Conservation (phyloP, 805 yeast genomes). For the Saccharomycodes ludwigii region DNA sequence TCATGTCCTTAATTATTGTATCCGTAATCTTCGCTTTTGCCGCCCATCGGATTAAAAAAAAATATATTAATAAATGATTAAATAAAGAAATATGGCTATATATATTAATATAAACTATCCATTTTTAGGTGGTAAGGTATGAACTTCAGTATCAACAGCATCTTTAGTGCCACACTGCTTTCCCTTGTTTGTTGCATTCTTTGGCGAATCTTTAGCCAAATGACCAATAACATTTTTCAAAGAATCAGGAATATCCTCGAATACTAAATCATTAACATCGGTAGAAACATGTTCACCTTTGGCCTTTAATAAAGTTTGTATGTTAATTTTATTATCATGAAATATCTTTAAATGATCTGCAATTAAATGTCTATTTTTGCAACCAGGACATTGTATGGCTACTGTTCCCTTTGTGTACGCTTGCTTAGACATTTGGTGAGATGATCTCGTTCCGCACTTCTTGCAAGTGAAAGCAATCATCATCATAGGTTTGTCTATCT, state of each 20-base stretch:
- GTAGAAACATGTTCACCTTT: constrained; percentile 67
- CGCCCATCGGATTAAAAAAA: not conserved
- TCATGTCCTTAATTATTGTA: no score
- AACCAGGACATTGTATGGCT: constrained; percentile 82
- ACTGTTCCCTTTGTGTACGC: constrained; percentile 83
- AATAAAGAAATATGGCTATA: not conserved
- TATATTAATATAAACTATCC: not conserved
- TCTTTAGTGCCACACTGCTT: not conserved
- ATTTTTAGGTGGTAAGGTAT: constrained; percentile 8
- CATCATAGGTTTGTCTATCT: constrained; percentile 64
- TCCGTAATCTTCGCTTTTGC: no score
- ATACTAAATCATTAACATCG: constrained; percentile 54
- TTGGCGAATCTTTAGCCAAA: constrained; percentile 58
- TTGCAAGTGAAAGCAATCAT: constrained; percentile 92
- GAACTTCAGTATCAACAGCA: constrained; percentile 12
- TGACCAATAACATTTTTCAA: constrained; percentile 36
- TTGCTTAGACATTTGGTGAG: constrained; percentile 86
- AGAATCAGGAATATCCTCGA: constrained; percentile 23
- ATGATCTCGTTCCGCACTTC: constrained; percentile 69
- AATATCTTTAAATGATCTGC: constrained; percentile 83
- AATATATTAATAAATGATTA: not conserved
- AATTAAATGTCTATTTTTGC: constrained; percentile 76
- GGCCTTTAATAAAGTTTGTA: constrained; percentile 64
- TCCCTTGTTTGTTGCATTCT: constrained; percentile 15
- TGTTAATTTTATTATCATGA: constrained; percentile 62